Evolutionary conservation across 371 early-diverging fungal species (phyloP), one percentile per base, ranked within the genome.

Genomic region (Capillidium rhysosporum): DNA sequence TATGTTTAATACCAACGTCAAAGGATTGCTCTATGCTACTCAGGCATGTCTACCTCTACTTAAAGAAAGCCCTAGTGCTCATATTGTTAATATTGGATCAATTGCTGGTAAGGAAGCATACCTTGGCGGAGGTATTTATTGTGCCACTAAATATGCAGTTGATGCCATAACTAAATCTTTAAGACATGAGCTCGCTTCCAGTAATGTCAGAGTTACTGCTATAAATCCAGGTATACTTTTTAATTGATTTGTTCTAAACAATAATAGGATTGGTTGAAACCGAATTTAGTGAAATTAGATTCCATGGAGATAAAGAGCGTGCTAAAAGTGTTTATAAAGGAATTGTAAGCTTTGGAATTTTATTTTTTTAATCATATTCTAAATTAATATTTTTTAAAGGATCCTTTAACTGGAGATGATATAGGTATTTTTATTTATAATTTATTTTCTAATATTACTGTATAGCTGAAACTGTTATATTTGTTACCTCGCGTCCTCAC

Each of bases 1-100:
- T 46, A 84, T 92, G 79, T 59, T 95, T 40, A 82, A 84, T 51
- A 92, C 92, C 41, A 95, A 95, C 61, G 78, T 93, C 58, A 90
- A 91, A 62, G 92, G 87, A 1, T 65, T 84, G 0, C 60, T 84
- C 9, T 77, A 75, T 49, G 77, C 84, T 5, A 85, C 88, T n/a
- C 80, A 88, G 55, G 86, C 87, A 0, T 70, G 89, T 12, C 59
- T 93, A n/a, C 83, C 82, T 1, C 67, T 71, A 2, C 90, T 95
- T 90, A 84, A 80, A 63, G 66, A 69, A 39, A 66, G 82, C 0
- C 67, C 75, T 52, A 94, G 94, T 1, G 10, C 48, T 26, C 83
- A 87, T 62, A 76, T 93, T 49, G 84, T 95, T 52, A 92, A 90
- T 67, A 65, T 95, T 59, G 78, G 83, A 1, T 86, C 87, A 16